Evolutionary conservation across 805 yeast genomes (phyloP), one percentile per base, ranked within the genome.

Genomic region (Spathaspora hagerdaliae): DNA sequence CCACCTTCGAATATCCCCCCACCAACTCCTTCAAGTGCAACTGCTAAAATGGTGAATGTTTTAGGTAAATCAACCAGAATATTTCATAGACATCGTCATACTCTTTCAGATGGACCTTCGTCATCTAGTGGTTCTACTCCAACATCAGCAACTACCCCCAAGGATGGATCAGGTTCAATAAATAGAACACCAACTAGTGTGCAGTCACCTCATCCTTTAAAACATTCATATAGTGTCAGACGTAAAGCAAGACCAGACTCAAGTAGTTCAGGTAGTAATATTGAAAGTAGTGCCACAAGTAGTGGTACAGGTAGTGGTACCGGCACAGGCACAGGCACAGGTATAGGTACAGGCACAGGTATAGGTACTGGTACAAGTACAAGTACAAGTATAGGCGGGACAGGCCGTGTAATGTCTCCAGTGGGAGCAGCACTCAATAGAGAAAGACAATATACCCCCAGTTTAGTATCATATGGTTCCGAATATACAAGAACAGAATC

Each of bases 21-120:
- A 9, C 29, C 37, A 36, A 43, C 36, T 27, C 40, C 34, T 19
- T 12, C 32, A n/a, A 39, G 43, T 36, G 36, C 49, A 11, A 42
- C 43, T 9, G 43, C 47, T 10, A 50, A 47, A 34, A 47, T 62
- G 59, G 56, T 57, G 38, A 58, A 47, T 32, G 61, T 60, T 5
- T 46, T 64, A 24, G 56, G 63, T 7, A 64, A 61, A 44, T 61
- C 66, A 5, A 46, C 63, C 2, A 52, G 58, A 33, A 49, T 63
- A 7, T 63, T 64, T 41, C 67, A 61, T 39, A 52, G 63, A 41
- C 51, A 46, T 40, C 39, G 42, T 13, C 45, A 39, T 31, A 34
- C 44, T 10, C 10, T 34, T 14, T 31, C 42, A 6, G 37, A 33
- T 27, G 33, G 32, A 8, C 12, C 32, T 3, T 2, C 7, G 7